phyloP scores from a whole-genome alignment of 306 rosid genomes.

The Clitoria ternatea region DNA sequence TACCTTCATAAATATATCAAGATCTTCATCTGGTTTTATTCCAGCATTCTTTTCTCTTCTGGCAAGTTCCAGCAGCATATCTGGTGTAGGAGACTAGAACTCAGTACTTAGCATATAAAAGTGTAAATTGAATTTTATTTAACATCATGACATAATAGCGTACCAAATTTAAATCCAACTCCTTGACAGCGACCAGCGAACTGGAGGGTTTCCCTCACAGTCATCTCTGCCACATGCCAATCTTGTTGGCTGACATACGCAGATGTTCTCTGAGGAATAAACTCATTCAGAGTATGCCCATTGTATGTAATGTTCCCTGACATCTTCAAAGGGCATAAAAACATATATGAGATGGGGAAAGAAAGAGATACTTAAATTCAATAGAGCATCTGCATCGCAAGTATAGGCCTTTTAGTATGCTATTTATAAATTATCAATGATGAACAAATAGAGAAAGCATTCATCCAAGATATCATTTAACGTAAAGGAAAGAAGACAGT shows the following conservation, averaged over 20 bases:
- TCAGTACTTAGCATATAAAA: conserved; percentile 24
- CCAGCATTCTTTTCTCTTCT: conserved; percentile 93
- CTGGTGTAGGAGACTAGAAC: conserved; percentile 41
- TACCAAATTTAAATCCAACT: conserved; percentile 87
- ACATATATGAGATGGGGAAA: conserved; percentile 20
- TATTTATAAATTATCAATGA: neutral
- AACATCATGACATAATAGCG: conserved; percentile 12
- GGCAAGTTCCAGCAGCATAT: conserved; percentile 92
- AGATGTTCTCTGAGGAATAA: conserved; percentile 92
- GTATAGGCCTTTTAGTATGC: neutral
- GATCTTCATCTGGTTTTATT: conserved; percentile 95
- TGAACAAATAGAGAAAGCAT: neutral
- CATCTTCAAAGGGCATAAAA: conserved; percentile 43
- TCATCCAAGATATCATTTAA: neutral
- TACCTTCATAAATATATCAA: conserved; percentile 96
- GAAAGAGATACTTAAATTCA: conserved; percentile 1
- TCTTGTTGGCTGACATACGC: conserved; percentile 93
- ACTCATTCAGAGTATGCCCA: conserved; percentile 77
- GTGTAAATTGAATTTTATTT: conserved; percentile 3
- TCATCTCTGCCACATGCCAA: conserved; percentile 82
- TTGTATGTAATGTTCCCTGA: conserved; percentile 82
- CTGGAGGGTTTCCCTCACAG: conserved; percentile 90
- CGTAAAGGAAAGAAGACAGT: neutral
- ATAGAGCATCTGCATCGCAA: conserved; percentile 10
- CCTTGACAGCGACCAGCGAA: conserved; percentile 92